Evolutionary conservation across 805 yeast genomes (phyloP).

Genomic region (Isabelozyma rhagii): DNA sequence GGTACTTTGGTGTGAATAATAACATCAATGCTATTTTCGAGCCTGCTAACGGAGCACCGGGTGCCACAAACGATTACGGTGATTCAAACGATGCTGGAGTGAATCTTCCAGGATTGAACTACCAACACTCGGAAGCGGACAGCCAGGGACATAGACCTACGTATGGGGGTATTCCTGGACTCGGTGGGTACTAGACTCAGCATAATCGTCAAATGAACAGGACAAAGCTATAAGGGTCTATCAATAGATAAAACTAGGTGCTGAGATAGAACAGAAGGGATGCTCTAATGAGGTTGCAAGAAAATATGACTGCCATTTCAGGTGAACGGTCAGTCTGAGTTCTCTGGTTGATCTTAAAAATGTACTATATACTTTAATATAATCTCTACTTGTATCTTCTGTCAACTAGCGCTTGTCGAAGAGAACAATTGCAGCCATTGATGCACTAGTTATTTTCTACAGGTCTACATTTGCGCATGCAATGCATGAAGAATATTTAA

Average conservation of each 20-base stretch:
- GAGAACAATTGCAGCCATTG: too few species aligned
- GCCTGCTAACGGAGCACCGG: slow-evolving; percentile 8
- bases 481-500: too few species aligned
- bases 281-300: too few species aligned
- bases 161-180: not conserved
- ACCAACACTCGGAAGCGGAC: not conserved
- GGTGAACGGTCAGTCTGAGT: too few species aligned
- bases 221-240: not conserved
- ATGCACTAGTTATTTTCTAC: too few species aligned
- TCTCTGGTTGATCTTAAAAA: too few species aligned
- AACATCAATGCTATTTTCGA: slow-evolving; percentile 41
- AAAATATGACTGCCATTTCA: too few species aligned
- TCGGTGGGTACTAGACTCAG: not conserved
- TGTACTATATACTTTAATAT: too few species aligned
- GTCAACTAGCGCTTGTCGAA: too few species aligned
- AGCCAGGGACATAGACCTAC: not conserved
- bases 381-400: too few species aligned
- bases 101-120: not conserved
- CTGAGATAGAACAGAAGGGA: too few species aligned
- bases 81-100: not conserved
- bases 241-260: not conserved
- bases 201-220: not conserved
- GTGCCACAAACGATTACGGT: not conserved
- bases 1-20: slow-evolving; percentile 47
- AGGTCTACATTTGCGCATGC: too few species aligned